Base-by-base conservation (phyloP, 192 early-diverging fungal species). In the Mortierella hygrophila region DNA sequence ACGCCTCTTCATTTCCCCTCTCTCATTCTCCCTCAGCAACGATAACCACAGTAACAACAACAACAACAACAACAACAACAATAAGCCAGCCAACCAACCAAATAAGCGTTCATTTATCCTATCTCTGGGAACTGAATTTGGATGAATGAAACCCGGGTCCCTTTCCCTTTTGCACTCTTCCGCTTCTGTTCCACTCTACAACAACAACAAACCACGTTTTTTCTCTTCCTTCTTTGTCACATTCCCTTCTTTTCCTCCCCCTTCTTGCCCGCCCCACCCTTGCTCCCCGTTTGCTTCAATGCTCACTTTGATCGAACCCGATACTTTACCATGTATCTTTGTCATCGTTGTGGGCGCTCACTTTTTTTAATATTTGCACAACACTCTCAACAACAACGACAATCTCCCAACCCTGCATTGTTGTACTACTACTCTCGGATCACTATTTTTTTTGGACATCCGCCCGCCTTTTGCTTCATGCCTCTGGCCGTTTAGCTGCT, bases 371-470 rank as follows among this genome's bases (percentile, higher is more conserved):
- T 65, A 15, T 65, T 10, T 32, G 60, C 9, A 32, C 60, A 65
- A 32, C 60, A 52, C 49, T 40, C 38, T 38, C 49, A 52, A 52
- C 47, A 63, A 57, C 52, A 55, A 65, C 10, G 32, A 65, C 60
- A 65, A 65, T 11, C 60, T 29, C 9, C n/a, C 29, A 26, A 32
- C 60, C 60, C 60, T 65, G 60, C 60, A 65, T 57, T n/a, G 20
- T n/a, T 57, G 26, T 63, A n/a, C 60, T 63, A 65, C 23, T 26
- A 26, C 60, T 65, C 29, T 32, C 60, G 60, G 60, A 65, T 65
- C 26, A 32, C 15, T 35, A 65, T 65, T 32, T 65, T 54, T 65
- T 65, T 60, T 65, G 60, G 60, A 65, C 60, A 65, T 65, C 60
- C 60, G 60, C 60, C 55, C 49, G 49, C 4, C 49, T 52, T 2